Conservation (phyloP, 2,329 filamentous ascomycete species). For the Cercospora brassicicola region DNA sequence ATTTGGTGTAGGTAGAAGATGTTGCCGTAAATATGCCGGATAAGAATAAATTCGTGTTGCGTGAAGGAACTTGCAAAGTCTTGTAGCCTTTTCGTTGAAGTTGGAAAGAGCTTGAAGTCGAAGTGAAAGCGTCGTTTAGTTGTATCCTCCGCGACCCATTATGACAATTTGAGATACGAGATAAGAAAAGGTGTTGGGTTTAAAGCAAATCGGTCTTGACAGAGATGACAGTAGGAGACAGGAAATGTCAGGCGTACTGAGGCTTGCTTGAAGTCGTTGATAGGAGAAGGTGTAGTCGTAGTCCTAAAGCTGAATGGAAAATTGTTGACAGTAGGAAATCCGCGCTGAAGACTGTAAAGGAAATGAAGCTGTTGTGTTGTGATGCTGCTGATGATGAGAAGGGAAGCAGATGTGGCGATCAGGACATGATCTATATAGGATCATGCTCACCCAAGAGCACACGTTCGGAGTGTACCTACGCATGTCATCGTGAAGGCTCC, state of each 20-base stretch:
- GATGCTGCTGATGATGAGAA: slow-evolving; percentile 21
- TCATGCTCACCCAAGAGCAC: slow-evolving; percentile 1
- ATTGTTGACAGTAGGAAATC: slow-evolving; percentile 14
- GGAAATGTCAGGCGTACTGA: slow-evolving; percentile 14
- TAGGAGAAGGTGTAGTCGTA: neutral
- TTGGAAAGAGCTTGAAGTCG: neutral
- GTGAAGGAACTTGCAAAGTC: neutral
- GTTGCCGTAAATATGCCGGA: slow-evolving; percentile 12
- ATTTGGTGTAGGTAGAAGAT: neutral
- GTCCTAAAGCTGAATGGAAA: slow-evolving; percentile 17
- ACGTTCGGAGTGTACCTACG: neutral
- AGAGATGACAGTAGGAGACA: slow-evolving; percentile 17
- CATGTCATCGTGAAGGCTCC: neutral
- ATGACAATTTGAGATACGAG: slow-evolving; percentile 26
- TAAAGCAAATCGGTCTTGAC: slow-evolving; percentile 9
- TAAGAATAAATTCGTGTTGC: neutral
- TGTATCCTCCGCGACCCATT: slow-evolving; percentile 48
- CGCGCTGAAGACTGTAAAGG: slow-evolving; percentile 16
- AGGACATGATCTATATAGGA: slow-evolving; percentile 21
- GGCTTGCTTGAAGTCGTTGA: neutral
- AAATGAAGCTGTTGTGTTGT: slow-evolving; percentile 19
- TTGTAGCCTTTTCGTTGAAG: neutral
- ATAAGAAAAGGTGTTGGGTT: slow-evolving; percentile 16
- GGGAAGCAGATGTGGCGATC: neutral
- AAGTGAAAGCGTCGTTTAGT: slow-evolving; percentile 33